phyloP scores from a whole-genome alignment of 495 filamentous ascomycete species.

The Aspergillus biplanus region DNA sequence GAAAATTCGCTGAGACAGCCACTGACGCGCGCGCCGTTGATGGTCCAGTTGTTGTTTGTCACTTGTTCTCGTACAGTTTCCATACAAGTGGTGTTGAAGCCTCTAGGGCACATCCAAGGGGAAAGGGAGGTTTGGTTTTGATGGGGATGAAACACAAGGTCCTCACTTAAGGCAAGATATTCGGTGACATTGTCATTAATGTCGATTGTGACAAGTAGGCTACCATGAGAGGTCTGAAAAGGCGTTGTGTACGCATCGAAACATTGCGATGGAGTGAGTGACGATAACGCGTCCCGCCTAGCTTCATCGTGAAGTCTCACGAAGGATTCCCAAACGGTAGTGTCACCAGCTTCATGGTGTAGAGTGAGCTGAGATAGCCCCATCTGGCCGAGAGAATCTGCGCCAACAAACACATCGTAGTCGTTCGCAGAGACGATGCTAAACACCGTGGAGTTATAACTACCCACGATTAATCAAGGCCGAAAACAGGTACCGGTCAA shows the following conservation, averaged over 20 bases:
- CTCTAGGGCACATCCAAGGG: conserved; percentile 2
- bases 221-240: conserved; percentile 2
- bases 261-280: not conserved
- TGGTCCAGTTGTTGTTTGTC: not conserved
- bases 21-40: not conserved
- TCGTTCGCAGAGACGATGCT: conserved; percentile 4
- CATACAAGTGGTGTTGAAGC: not conserved
- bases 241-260: conserved; percentile 2
- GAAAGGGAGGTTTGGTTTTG: not conserved
- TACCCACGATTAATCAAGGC: not conserved
- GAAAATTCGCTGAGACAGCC: conserved; percentile 6
- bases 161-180: not conserved
- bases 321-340: conserved; percentile 3
- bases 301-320: not conserved
- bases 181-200: not conserved
- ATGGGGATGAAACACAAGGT: not conserved
- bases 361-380: not conserved
- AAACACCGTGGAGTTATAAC: conserved; percentile 16
- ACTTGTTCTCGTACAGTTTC: not conserved
- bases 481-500: not conserved
- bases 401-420: conserved; percentile 9
- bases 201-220: conserved; percentile 1
- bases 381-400: not conserved
- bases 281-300: not conserved
- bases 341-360: not conserved